These are phyloP conservation scores for Gaeumannomyces tritici DNA, from an alignment of 2,329 filamentous ascomycete genomes.

Conservation along the genomic window DNA sequence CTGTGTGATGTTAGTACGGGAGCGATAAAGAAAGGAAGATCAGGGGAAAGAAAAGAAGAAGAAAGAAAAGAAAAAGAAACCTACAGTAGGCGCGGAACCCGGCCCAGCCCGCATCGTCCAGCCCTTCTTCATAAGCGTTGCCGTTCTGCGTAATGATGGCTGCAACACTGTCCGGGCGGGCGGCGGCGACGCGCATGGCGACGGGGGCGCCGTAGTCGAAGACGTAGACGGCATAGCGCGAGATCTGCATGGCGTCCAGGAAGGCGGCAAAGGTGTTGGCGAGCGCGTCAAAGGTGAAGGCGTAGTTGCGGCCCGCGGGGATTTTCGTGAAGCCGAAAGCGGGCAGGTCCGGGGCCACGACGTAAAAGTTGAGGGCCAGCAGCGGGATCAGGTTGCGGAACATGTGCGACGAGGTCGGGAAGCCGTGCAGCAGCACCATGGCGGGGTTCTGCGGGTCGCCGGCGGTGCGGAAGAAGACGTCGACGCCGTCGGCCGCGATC, in stretches of 20 bases:
- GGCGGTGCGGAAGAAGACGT: constrained; percentile 31
- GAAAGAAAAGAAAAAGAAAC: too few species aligned
- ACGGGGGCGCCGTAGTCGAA: constrained; percentile 55
- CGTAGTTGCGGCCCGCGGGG: constrained; percentile 29
- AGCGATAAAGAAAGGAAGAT: too few species aligned
- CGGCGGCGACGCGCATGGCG: constrained; percentile 41
- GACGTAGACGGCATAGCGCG: constrained; percentile 44
- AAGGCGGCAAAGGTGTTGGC: constrained; percentile 37
- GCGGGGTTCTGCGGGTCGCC: constrained; percentile 8
- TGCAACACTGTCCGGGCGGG: constrained; percentile 33
- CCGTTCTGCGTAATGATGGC: constrained; percentile 51
- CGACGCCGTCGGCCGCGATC: constrained; percentile 17
- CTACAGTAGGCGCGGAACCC: constrained; percentile 32
- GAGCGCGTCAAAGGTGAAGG: constrained; percentile 45
- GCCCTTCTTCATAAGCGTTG: constrained; percentile 49
- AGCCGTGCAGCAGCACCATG: constrained; percentile 35
- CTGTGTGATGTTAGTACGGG: constrained; percentile 11
- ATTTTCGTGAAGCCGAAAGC: constrained; percentile 48
- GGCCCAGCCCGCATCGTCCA: constrained; percentile 39
- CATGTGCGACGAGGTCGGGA: constrained; percentile 30
- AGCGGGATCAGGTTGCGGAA: constrained; percentile 35
- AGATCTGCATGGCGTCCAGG: constrained; percentile 33
- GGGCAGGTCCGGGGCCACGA: constrained; percentile 50
- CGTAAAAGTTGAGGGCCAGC: constrained; percentile 22
- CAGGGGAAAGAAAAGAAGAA: too few species aligned